Evolutionary conservation across 2,329 filamentous ascomycete species (phyloP).

Genomic region (Colletotrichum tofieldiae): DNA sequence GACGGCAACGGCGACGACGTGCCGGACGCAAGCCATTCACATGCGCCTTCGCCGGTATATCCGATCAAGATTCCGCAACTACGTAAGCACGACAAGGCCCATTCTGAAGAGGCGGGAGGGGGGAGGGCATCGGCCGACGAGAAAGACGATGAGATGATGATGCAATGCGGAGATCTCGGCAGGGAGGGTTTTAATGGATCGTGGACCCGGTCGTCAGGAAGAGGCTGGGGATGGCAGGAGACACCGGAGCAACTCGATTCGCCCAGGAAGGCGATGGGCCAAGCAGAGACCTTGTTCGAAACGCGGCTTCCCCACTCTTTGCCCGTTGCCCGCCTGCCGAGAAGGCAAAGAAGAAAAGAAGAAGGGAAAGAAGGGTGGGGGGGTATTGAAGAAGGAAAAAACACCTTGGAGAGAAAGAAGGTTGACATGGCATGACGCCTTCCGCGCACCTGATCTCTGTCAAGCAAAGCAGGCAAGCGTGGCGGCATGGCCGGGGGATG

Average conservation of each 20-base stretch:
- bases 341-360: constrained; percentile 14
- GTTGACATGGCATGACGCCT: constrained; percentile 24
- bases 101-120: not conserved
- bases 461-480: not conserved
- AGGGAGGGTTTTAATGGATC: constrained; percentile 11
- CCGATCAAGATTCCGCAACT: constrained; percentile 2
- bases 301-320: constrained; percentile 13
- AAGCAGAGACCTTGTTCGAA: not conserved
- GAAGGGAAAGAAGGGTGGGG: not conserved
- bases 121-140: not conserved
- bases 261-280: not conserved
- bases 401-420: not conserved
- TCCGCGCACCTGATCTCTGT: constrained; percentile 12
- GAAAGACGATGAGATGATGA: constrained; percentile 20
- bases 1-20: constrained; percentile 12
- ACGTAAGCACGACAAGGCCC: constrained; percentile 6
- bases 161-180: constrained; percentile 37
- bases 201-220: constrained; percentile 19
- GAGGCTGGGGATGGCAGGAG: constrained; percentile 29
- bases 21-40: constrained; percentile 2
- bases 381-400: not conserved
- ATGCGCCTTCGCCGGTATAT: constrained; percentile 5
- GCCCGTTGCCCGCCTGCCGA: not conserved
- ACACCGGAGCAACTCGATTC: not conserved
- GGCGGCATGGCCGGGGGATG: not conserved